These are phyloP conservation scores for Vaccinium corymbosum DNA, from an alignment of 148 eudicot genomes.

Conservation along the genomic window DNA sequence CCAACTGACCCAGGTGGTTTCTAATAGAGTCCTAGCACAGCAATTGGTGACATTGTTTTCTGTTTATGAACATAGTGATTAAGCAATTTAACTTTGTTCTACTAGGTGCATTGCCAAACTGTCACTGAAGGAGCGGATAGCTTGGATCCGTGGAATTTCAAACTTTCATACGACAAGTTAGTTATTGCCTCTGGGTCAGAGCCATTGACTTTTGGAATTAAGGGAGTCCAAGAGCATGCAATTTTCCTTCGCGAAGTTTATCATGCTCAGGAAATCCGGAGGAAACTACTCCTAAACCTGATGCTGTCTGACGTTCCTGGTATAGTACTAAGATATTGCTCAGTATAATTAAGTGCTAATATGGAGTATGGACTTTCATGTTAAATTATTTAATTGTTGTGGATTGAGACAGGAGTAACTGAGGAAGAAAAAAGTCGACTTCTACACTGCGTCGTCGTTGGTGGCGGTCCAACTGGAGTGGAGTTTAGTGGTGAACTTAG, in stretches of 20 bases:
- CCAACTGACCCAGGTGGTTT: not conserved
- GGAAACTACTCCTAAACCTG: slow-evolving; percentile 75
- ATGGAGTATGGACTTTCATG: not conserved
- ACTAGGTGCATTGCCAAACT: slow-evolving; percentile 73
- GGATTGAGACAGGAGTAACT: slow-evolving; percentile 47
- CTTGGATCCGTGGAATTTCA: slow-evolving; percentile 74
- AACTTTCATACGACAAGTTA: slow-evolving; percentile 79
- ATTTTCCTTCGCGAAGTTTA: slow-evolving; percentile 90
- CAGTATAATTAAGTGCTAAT: not conserved
- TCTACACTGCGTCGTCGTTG: slow-evolving; percentile 91
- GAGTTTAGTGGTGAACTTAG: slow-evolving; percentile 98
- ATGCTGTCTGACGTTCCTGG: slow-evolving; percentile 98
- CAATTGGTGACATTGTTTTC: not conserved
- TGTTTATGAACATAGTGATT: not conserved
- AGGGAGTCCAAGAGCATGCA: slow-evolving; percentile 80
- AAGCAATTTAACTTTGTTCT: slow-evolving; percentile 8
- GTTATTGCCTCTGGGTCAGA: slow-evolving; percentile 88
- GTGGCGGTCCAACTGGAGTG: slow-evolving; percentile 99
- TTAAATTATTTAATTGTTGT: slow-evolving; percentile 11
- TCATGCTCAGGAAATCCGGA: slow-evolving; percentile 95
- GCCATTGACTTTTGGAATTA: slow-evolving; percentile 84
- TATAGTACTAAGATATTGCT: slow-evolving; percentile 21
- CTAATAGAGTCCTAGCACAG: not conserved
- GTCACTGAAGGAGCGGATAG: slow-evolving; percentile 56
- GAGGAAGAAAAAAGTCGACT: slow-evolving; percentile 84